These are phyloP conservation scores for Graphilbum ipis-grandicollis DNA, from an alignment of 2,329 filamentous ascomycete species.

Conservation along the genomic window DNA sequence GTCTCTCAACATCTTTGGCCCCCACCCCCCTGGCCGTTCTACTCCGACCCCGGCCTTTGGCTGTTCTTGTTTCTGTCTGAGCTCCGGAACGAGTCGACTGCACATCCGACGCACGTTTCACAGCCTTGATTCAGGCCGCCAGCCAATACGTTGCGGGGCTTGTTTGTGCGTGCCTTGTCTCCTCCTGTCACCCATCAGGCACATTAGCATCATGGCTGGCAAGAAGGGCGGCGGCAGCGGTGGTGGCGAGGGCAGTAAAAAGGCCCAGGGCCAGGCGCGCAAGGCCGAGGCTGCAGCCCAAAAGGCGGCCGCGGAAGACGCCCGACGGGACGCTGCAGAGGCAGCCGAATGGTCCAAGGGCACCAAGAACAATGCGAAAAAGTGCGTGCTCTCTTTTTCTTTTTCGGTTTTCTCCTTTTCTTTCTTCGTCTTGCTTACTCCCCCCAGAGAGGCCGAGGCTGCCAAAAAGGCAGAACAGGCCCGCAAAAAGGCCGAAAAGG, in stretches of 20 bases:
- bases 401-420: neutral
- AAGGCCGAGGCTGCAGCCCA: slow-evolving; percentile 76
- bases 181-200: too few species aligned
- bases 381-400: slow-evolving; percentile 37
- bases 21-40: too few species aligned
- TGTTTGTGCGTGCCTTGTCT: too few species aligned
- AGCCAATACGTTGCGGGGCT: too few species aligned
- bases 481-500: slow-evolving; percentile 82
- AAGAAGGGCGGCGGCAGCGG: slow-evolving; percentile 52
- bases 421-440: neutral
- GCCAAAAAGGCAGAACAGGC: slow-evolving; percentile 69
- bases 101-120: too few species aligned
- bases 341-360: slow-evolving; percentile 71
- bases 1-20: too few species aligned
- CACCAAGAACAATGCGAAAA: slow-evolving; percentile 69
- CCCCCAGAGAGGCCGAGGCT: slow-evolving; percentile 58
- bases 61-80: too few species aligned
- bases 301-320: slow-evolving; percentile 57
- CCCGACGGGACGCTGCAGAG: slow-evolving; percentile 49
- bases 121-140: too few species aligned
- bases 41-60: too few species aligned
- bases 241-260: slow-evolving; percentile 75
- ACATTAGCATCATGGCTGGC: slow-evolving; percentile 42
- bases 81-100: too few species aligned
- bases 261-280: slow-evolving; percentile 73